Conservation (phyloP, 768 basidiomycete genomes). For the Mycena venus region DNA sequence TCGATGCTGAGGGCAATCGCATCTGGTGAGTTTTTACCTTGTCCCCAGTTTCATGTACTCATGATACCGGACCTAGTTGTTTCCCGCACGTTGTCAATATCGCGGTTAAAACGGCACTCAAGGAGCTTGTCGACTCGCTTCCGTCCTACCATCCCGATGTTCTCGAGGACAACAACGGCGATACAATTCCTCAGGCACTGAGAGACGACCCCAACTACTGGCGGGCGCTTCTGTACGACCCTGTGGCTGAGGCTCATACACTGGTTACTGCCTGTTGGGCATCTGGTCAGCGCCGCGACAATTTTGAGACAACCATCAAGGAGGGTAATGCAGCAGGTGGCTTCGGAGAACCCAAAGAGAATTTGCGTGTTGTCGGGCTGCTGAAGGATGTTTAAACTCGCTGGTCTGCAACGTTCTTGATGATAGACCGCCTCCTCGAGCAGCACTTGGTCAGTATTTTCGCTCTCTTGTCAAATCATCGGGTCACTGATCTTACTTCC, state of each 20-base stretch:
- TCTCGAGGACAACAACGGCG: no score
- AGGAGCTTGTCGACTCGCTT: no score
- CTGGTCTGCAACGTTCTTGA: conserved; percentile 41
- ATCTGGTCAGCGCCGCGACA: conserved; percentile 30
- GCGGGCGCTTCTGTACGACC: conserved; percentile 1
- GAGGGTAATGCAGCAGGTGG: conserved; percentile 22
- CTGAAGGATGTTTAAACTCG: conserved; percentile 44
- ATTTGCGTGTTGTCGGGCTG: conserved; percentile 31
- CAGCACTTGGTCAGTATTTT: conserved; percentile 2
- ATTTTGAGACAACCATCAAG: conserved; percentile 9
- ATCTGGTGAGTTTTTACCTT: conserved; percentile 14
- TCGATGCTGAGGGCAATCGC: conserved; percentile 29
- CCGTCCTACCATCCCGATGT: no score
- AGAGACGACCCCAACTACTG: no score
- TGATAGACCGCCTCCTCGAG: conserved; percentile 44
- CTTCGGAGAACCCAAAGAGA: background rate
- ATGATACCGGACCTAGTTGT: conserved; percentile 21
- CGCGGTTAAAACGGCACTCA: no score
- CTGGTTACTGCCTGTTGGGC: conserved; percentile 29
- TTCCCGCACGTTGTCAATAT: conserved; percentile 37
- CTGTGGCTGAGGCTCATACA: background rate
- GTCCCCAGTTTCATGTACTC: background rate
- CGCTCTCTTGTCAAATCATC: conserved; percentile 1
- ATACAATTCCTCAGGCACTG: no score
- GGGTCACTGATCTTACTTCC: conserved; percentile 4